Percentiles rank a stretch among this genome's conserved stretches.
Evolutionary conservation across 2,329 filamentous ascomycete species (phyloP).

Genomic region (Coniella vitis): DNA sequence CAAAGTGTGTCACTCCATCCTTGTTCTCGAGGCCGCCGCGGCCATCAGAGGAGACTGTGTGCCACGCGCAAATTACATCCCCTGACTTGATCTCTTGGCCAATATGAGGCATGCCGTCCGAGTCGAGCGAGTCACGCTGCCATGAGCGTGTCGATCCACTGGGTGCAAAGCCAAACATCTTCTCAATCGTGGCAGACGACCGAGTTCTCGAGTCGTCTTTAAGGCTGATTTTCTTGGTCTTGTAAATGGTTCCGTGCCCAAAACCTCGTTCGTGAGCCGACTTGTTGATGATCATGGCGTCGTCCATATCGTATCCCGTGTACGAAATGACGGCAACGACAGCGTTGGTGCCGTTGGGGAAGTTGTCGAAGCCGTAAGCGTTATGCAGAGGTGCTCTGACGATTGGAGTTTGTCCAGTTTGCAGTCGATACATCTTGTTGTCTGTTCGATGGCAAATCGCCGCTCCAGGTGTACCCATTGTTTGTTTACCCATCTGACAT

Average conservation of each 20-base stretch:
- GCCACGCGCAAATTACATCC: constrained; percentile 81
- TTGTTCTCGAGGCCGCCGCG: constrained; percentile 74
- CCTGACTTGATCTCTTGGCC: constrained; percentile 73
- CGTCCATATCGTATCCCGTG: constrained; percentile 99
- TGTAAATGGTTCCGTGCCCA: constrained; percentile 93
- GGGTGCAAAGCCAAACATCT: constrained; percentile 88
- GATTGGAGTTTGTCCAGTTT: constrained; percentile 92
- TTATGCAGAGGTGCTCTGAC: constrained; percentile 91
- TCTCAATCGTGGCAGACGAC: constrained; percentile 62
- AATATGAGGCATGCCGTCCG: constrained; percentile 78
- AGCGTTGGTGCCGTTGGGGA: constrained; percentile 92
- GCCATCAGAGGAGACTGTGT: constrained; percentile 77
- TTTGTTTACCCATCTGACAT: constrained; percentile 99
- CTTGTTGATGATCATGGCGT: constrained; percentile 99
- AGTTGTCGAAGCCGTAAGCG: constrained; percentile 94
- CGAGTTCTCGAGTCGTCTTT: constrained; percentile 68
- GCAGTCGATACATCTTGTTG: constrained; percentile 92
- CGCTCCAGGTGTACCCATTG: constrained; percentile 93
- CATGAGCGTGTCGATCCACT: constrained; percentile 64
- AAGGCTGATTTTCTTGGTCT: constrained; percentile 86
- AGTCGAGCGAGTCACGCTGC: constrained; percentile 68
- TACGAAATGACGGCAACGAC: constrained; percentile 98
- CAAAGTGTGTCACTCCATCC: constrained; percentile 77
- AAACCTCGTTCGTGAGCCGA: constrained; percentile 94
- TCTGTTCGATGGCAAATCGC: constrained; percentile 82